Conservation (phyloP, 768 basidiomycete species). For the Trametes villosa region DNA sequence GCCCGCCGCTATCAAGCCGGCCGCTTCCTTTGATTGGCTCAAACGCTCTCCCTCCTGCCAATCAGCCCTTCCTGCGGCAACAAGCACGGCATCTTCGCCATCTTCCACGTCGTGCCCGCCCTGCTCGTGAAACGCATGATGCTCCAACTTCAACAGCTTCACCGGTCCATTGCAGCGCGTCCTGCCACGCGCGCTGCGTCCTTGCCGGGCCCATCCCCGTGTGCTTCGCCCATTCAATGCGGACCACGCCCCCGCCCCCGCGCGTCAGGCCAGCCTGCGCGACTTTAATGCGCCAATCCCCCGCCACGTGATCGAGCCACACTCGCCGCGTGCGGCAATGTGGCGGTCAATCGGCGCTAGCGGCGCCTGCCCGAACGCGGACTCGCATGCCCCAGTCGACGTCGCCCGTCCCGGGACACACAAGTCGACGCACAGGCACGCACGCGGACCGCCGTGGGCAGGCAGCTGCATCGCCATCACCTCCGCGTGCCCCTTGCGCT, state of each 20-base stretch:
- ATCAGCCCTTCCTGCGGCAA: conserved; percentile 11
- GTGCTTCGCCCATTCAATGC: neutral
- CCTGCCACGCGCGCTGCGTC: neutral
- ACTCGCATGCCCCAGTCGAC: neutral
- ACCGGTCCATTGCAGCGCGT: neutral
- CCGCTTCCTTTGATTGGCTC: conserved; percentile 12
- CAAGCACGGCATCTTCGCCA: conserved; percentile 10
- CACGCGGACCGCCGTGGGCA: neutral
- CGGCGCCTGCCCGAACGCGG: neutral
- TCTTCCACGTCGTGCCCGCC: neutral
- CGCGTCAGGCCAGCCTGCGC: neutral
- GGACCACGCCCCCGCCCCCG: neutral
- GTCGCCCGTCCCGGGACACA: conserved; percentile 3
- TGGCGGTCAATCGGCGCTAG: neutral
- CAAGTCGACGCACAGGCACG: conserved; percentile 18
- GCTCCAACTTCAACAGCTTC: conserved; percentile 7
- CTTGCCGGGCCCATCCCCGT: neutral
- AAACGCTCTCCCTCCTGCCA: conserved; percentile 16
- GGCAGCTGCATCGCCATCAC: conserved; percentile 5
- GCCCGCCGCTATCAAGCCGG: conserved; percentile 13
- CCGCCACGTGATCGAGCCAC: conserved; percentile 13
- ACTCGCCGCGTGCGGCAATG: neutral
- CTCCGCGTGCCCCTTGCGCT: neutral
- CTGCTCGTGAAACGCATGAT: conserved; percentile 13
- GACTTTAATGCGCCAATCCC: neutral